Evolutionary conservation across 306 rosid species (phyloP), one percentile per base, ranked within the genome.

Genomic region (Senna siamea): DNA sequence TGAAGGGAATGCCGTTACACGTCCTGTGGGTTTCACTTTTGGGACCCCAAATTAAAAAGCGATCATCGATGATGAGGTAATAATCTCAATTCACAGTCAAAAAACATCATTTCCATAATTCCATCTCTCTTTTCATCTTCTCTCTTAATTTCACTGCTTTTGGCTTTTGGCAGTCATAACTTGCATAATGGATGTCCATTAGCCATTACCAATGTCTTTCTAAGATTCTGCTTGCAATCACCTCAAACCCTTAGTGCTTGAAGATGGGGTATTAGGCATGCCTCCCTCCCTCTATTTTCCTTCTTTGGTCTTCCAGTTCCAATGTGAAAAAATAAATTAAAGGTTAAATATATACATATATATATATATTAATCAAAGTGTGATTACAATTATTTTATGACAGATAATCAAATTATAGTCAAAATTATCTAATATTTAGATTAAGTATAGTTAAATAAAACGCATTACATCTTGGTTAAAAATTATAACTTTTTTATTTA

Each of bases 171-270:
- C 71, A 73, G 73, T 73, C 74, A 66, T 32, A 74, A 58, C 40
- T 73, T 58, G 66, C 83, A 79, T 40, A 37, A 73, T 46, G 76
- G 67, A 66, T 66, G 17, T 22, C 62, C 66, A 17, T 35, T 17
- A 61, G 41, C 54, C 47, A 17, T 18, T 17, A 61, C 30, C 1
- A 6, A 72, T 53, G 54, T 53, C 18, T 10, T 60, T 17, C 47
- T 41, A 75, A 53, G 55, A 80, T 74, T 80, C 83, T 74, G 38
- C 76, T 60, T 1, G 17, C 78, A 56, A 68, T 74, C 83, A 79
- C 73, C 37, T 17, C 74, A 56, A 35, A 56, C 20, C 32, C 47
- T 40, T 43, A 55, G 74, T 78, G 78, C 73, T 64, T 10, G 10
- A 6, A 40, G 53, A 23, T 37, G 68, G 53, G 63, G 34, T 61